Conservation (phyloP, 441 rosid species). For the Mallotus repandus region DNA sequence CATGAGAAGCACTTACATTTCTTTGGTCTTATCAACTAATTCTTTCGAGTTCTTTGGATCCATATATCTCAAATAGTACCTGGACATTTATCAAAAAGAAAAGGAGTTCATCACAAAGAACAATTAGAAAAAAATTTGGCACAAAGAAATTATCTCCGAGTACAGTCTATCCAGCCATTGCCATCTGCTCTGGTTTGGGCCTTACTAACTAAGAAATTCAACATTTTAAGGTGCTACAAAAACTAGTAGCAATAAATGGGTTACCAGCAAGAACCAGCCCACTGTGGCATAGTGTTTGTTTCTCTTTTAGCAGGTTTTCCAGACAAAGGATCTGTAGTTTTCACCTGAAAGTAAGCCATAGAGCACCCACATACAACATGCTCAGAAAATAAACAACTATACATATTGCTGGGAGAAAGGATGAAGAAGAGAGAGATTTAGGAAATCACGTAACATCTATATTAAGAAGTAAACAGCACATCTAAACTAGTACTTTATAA, state of each 20-base stretch:
- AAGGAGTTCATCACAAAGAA: constrained; percentile 16
- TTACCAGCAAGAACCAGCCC: constrained; percentile 99
- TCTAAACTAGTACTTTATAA: background rate
- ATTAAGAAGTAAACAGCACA: background rate
- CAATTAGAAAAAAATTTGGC: background rate
- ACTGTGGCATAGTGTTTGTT: constrained; percentile 99
- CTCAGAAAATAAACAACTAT: constrained; percentile 7
- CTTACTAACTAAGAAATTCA: background rate
- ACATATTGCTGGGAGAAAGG: constrained; percentile 12
- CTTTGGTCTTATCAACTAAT: constrained; percentile 75
- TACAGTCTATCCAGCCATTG: background rate
- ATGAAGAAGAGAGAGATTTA: background rate
- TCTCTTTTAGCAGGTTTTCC: constrained; percentile 84
- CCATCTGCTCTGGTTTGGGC: background rate
- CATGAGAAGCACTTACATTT: constrained; percentile 48
- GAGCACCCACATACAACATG: constrained; percentile 7
- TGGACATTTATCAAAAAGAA: constrained; percentile 26
- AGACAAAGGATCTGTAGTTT: constrained; percentile 55
- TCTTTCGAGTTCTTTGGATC: constrained; percentile 79
- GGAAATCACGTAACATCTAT: background rate
- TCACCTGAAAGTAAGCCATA: constrained; percentile 51
- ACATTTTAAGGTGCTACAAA: constrained; percentile 2
- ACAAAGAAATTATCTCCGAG: background rate
- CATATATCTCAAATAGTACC: constrained; percentile 98
- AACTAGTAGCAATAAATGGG: constrained; percentile 8